These are phyloP conservation scores for Zizania latifolia DNA, from an alignment of 176 grass and related monocot genomes.

Conservation along the genomic window DNA sequence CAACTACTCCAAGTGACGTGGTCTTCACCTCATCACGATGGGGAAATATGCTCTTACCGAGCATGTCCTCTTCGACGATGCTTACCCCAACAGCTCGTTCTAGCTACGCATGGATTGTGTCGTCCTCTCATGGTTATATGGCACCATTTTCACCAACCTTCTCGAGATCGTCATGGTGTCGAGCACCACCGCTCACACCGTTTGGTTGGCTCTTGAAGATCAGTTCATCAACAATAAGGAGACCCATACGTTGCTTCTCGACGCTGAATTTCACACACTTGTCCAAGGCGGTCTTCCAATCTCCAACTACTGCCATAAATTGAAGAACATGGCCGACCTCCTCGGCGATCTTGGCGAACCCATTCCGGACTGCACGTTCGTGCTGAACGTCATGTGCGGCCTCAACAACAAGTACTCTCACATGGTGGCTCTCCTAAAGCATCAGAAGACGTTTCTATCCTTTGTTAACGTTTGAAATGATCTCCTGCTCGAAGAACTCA, in stretches of 20 bases:
- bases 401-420: neutral
- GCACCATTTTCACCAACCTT: neutral
- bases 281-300: neutral
- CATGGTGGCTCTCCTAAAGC: neutral
- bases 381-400: neutral
- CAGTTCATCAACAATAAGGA: neutral
- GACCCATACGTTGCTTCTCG: neutral
- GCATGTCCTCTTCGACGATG: too few species aligned
- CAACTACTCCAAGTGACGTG: too few species aligned
- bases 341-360: neutral
- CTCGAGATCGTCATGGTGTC: neutral
- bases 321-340: neutral
- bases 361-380: neutral
- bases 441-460: neutral
- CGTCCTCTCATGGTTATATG: neutral
- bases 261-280: neutral
- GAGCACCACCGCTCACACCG: neutral
- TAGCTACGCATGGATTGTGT: neutral
- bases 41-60: too few species aligned
- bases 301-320: neutral
- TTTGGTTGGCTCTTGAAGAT: neutral
- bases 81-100: neutral
- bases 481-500: neutral
- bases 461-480: neutral
- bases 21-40: too few species aligned